Conservation (phyloP, 495 filamentous ascomycete species). For the Chaetomium fimeti region DNA sequence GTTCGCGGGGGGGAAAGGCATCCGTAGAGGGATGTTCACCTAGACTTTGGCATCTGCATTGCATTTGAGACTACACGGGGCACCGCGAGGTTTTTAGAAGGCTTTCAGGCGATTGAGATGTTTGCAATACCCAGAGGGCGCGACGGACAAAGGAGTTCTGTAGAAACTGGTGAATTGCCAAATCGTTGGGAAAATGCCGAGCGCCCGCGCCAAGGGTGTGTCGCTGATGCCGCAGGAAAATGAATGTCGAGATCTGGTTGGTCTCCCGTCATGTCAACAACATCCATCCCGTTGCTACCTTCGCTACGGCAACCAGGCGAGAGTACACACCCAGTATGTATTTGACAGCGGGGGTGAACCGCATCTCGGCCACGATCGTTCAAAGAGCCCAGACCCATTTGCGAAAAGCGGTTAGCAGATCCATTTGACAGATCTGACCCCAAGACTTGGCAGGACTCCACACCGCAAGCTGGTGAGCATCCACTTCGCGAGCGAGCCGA, state of each 20-base stretch:
- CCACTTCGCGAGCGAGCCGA: constrained; percentile 8
- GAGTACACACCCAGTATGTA: neutral
- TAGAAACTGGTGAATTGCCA: neutral
- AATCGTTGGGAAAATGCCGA: too few species aligned
- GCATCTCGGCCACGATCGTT: too few species aligned
- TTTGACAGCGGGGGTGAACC: too few species aligned
- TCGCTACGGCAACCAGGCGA: constrained; percentile 1
- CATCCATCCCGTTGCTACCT: neutral
- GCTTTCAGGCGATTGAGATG: constrained; percentile 8
- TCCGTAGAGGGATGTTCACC: neutral
- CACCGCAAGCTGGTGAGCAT: neutral
- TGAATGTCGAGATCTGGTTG: too few species aligned
- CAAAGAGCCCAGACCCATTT: too few species aligned
- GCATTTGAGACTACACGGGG: constrained; percentile 10
- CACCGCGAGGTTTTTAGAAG: constrained; percentile 10
- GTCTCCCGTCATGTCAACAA: too few species aligned
- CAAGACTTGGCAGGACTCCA: neutral
- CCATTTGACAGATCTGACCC: neutral
- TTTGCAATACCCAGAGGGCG: neutral
- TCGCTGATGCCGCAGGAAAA: neutral
- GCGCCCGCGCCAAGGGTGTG: neutral
- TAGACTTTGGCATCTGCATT: constrained; percentile 13
- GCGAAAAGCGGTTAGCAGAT: too few species aligned
- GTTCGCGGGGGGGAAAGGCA: neutral
- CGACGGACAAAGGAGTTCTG: neutral